Evolutionary conservation across 768 basidiomycete species (phyloP).

Genomic region (Arthromyces matolae): DNA sequence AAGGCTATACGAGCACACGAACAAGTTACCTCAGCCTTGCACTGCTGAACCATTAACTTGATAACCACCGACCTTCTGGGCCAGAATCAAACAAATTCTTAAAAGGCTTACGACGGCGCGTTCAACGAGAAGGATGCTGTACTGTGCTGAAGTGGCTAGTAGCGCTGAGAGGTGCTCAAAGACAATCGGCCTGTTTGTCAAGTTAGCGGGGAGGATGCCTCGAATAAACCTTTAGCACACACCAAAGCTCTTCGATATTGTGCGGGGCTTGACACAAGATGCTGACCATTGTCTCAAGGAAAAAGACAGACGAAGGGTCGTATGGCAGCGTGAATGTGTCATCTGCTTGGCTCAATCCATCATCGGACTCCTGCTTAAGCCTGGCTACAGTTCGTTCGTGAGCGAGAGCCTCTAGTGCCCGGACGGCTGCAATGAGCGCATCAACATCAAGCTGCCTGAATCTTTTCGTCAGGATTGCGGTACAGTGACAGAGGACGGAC

Average conservation of each 20-base stretch:
- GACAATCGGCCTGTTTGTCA: slow-evolving; percentile 72
- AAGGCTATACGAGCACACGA: slow-evolving; percentile 42
- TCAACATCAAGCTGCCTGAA: slow-evolving; percentile 73
- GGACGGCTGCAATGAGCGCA: slow-evolving; percentile 78
- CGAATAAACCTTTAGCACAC: slow-evolving; percentile 20
- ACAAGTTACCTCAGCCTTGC: slow-evolving; percentile 14
- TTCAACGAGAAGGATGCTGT: slow-evolving; percentile 89
- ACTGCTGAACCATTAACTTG: background rate
- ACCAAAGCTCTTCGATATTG: slow-evolving; percentile 89
- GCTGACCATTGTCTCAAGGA: slow-evolving; percentile 93
- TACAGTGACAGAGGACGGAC: slow-evolving; percentile 23
- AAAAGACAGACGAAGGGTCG: slow-evolving; percentile 92
- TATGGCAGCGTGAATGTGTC: slow-evolving; percentile 70
- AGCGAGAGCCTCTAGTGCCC: slow-evolving; percentile 84
- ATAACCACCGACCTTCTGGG: slow-evolving; percentile 57
- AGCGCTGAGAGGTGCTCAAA: slow-evolving; percentile 90
- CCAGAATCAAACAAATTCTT: slow-evolving; percentile 78
- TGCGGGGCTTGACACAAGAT: slow-evolving; percentile 73
- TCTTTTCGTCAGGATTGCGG: background rate
- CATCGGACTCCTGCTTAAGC: slow-evolving; percentile 67
- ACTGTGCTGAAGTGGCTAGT: slow-evolving; percentile 70
- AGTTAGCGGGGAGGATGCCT: background rate
- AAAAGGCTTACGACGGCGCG: slow-evolving; percentile 88
- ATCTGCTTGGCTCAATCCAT: slow-evolving; percentile 37
- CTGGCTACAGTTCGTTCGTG: slow-evolving; percentile 85